Base-by-base conservation (phyloP, 371 early-diverging fungal genomes). In the Mortierella sp. region DNA sequence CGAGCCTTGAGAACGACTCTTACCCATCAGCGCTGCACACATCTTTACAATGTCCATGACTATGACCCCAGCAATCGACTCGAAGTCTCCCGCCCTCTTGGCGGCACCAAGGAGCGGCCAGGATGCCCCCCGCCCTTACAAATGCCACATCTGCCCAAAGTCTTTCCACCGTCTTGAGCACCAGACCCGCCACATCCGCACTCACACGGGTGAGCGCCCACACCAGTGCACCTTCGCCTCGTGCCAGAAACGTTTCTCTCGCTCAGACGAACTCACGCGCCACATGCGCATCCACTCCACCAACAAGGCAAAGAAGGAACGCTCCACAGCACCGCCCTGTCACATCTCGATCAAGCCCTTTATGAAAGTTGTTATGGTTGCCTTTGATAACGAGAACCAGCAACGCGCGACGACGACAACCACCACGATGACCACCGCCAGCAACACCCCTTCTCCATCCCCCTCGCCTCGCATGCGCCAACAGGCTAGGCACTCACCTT, bases 161-260 rank as follows among this genome's bases (percentile, higher is more conserved):
- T 87, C 87, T 23, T 91, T 91, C 68, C 87, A 87, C 53, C 87
- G 94, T 43, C 84, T 92, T 23, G 94, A 93, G 80, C 94, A 93
- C 82, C 91, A 91, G 82, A 92, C 93, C 15, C 89, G 96, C 56
- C 96, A 97, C 81, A 91, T 94, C 75, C 89, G 95, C 70, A 96
- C 95, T 9, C 97, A 96, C 73, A 96, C 97, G 2, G 96, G 96
- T 30, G 97, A 97, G 80, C 94, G 92, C 63, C 96, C 97, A 25
- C 93, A 91, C 81, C 90, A 88, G 65, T 97, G 97, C 84, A 86
- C 88, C 19, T 90, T 87, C 67, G 82, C 86, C n/a, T 90, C 90
- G 52, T 97, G 97, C 79, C 88, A 88, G 58, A 95, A 95, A 82
- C 87, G 92, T 14, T 97, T 97, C 84, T 92, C 95, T 51, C 90